A percentile compares a stretch with the other conserved stretches of the same genome.
Conservation (phyloP, 2,329 filamentous ascomycete species). For the Capronia epimyces region DNA sequence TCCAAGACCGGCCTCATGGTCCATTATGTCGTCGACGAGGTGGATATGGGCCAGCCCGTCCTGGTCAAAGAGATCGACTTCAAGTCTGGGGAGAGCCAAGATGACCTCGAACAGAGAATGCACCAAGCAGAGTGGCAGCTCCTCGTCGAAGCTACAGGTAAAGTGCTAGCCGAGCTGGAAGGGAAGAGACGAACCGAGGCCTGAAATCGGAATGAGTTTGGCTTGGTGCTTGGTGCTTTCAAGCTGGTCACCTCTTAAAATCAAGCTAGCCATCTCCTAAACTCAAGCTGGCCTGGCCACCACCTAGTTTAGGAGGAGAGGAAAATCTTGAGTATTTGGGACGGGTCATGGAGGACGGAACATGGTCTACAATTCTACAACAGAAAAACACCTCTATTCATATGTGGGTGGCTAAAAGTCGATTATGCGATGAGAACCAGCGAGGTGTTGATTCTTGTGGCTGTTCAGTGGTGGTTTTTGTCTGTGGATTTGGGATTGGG, state of each 20-base stretch:
- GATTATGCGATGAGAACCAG: neutral
- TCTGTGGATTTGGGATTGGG: neutral
- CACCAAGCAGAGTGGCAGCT: conserved; percentile 70
- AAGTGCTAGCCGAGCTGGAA: conserved; percentile 39
- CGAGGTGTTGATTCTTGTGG: neutral
- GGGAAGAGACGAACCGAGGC: conserved; percentile 13
- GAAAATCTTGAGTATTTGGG: too few species aligned
- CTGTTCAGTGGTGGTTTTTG: too few species aligned
- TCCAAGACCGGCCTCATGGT: conserved; percentile 77
- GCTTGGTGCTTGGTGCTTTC: too few species aligned
- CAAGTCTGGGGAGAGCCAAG: conserved; percentile 58
- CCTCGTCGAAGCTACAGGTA: conserved; percentile 67
- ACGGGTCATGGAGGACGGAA: too few species aligned
- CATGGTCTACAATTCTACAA: too few species aligned
- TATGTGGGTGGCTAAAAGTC: too few species aligned
- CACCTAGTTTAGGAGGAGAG: too few species aligned
- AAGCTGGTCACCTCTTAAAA: too few species aligned
- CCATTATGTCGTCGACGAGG: conserved; percentile 73
- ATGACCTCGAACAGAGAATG: conserved; percentile 64
- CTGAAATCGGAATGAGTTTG: too few species aligned
- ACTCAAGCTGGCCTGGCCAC: too few species aligned
- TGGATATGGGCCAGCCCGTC: conserved; percentile 74
- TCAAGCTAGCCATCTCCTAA: too few species aligned
- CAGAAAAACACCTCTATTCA: too few species aligned
- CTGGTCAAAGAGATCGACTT: conserved; percentile 63